Conservation (phyloP, 2,329 filamentous ascomycete species). For the Colletotrichum liaoningense region DNA sequence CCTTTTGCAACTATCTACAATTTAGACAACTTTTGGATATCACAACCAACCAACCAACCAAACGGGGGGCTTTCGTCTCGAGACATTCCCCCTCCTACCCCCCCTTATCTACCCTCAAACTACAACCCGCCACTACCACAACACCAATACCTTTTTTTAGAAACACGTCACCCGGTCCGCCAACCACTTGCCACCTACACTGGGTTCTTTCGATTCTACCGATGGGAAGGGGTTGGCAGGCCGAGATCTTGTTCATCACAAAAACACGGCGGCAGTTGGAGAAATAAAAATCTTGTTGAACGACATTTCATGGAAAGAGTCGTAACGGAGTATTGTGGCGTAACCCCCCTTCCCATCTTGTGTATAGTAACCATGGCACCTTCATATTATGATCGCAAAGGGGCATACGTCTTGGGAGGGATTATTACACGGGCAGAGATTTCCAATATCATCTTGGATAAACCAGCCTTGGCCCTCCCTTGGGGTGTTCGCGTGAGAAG, state of each 20-base stretch:
- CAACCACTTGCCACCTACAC: not conserved
- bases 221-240: constrained; percentile 9
- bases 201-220: constrained; percentile 16
- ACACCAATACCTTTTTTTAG: not conserved
- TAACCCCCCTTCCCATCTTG: constrained; percentile 24
- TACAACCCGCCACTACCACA: not conserved
- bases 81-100: constrained; percentile 1
- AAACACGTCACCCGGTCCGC: constrained; percentile 9
- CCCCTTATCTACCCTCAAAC: not conserved
- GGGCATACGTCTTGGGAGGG: not conserved
- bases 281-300: constrained; percentile 11
- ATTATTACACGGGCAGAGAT: not conserved
- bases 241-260: constrained; percentile 3
- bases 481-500: not conserved
- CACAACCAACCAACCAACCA: constrained; percentile 4
- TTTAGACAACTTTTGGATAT: constrained; percentile 32
- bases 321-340: constrained; percentile 23
- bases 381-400: constrained; percentile 22
- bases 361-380: constrained; percentile 33
- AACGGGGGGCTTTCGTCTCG: constrained; percentile 9
- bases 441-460: constrained; percentile 1
- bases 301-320: constrained; percentile 32
- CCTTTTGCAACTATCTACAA: constrained; percentile 42
- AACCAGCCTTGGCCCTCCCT: not conserved
- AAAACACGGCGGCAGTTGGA: constrained; percentile 19